phyloP scores from a whole-genome alignment of 495 filamentous ascomycete species.

The Haplographium delicatum region DNA sequence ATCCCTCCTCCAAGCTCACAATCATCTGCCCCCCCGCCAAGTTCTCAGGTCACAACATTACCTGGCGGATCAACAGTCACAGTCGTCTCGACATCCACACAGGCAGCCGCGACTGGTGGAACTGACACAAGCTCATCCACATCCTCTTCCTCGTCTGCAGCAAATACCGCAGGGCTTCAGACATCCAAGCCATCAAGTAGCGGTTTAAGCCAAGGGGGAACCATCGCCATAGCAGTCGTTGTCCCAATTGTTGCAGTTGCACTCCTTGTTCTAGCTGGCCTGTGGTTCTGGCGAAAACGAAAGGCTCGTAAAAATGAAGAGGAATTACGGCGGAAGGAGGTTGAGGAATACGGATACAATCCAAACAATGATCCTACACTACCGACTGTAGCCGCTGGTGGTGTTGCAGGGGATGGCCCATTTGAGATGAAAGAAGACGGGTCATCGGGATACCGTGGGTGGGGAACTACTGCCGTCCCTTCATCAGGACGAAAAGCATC shows the following conservation, averaged over 20 bases:
- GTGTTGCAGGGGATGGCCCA: constrained; percentile 40
- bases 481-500: constrained; percentile 79
- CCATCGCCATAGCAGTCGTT: constrained; percentile 88
- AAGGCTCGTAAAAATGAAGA: constrained; percentile 80
- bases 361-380: constrained; percentile 87
- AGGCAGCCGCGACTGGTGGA: constrained; percentile 3
- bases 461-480: constrained; percentile 72
- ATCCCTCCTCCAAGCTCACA: constrained; percentile 25
- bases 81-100: constrained; percentile 13
- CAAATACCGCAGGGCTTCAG: constrained; percentile 26
- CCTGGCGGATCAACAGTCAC: constrained; percentile 11
- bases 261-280: constrained; percentile 64
- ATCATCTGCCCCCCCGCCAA: constrained; percentile 19
- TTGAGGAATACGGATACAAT: constrained; percentile 94
- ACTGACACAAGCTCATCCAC: constrained; percentile 18
- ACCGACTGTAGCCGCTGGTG: constrained; percentile 51
- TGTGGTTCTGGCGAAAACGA: constrained; percentile 83
- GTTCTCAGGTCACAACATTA: neutral
- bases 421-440: constrained; percentile 68
- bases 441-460: constrained; percentile 80
- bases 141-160: constrained; percentile 23
- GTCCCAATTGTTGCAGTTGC: constrained; percentile 89
- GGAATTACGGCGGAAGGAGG: constrained; percentile 85
- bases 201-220: constrained; percentile 57
- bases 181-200: constrained; percentile 16